Conservation (phyloP, 2,329 filamentous ascomycete genomes). For the Phialophora tarda region DNA sequence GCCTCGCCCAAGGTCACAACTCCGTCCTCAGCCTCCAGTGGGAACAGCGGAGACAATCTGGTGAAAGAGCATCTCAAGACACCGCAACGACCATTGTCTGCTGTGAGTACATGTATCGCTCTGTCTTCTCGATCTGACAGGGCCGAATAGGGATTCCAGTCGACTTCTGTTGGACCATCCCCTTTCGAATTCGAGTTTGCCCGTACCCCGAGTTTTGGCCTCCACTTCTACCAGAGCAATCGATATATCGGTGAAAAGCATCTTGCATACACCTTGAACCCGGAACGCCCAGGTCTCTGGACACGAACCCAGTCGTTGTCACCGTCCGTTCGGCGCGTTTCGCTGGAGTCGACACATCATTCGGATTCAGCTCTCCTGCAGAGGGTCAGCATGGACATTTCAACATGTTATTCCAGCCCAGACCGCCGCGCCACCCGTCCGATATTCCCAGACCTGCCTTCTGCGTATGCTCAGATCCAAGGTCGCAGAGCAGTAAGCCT, state of each 20-base stretch:
- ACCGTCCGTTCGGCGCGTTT: slow-evolving; percentile 7
- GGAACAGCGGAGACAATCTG: background rate
- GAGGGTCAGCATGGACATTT: slow-evolving; percentile 12
- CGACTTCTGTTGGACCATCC: background rate
- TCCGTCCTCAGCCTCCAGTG: background rate
- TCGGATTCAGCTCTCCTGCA: slow-evolving; percentile 27
- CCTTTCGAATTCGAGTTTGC: slow-evolving; percentile 9
- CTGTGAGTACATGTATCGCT: background rate
- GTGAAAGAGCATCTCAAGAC: slow-evolving; percentile 1
- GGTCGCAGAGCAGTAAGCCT: slow-evolving; percentile 23
- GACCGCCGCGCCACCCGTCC: slow-evolving; percentile 22
- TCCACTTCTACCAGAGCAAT: slow-evolving; percentile 6
- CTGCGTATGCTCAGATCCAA: slow-evolving; percentile 30
- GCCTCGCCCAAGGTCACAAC: slow-evolving; percentile 1
- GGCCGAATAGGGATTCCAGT: background rate
- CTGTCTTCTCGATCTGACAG: slow-evolving; percentile 1
- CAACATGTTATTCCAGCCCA: background rate
- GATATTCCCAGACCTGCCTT: slow-evolving; percentile 30
- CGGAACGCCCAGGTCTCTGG: background rate
- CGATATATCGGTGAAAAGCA: background rate
- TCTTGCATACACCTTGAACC: background rate
- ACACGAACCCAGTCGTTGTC: slow-evolving; percentile 14
- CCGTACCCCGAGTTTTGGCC: slow-evolving; percentile 17
- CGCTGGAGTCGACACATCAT: slow-evolving; percentile 25
- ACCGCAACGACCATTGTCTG: background rate